phyloP scores from a whole-genome alignment of 1,139 yeast genomes.

The Debaryomyces psychrophilus region DNA sequence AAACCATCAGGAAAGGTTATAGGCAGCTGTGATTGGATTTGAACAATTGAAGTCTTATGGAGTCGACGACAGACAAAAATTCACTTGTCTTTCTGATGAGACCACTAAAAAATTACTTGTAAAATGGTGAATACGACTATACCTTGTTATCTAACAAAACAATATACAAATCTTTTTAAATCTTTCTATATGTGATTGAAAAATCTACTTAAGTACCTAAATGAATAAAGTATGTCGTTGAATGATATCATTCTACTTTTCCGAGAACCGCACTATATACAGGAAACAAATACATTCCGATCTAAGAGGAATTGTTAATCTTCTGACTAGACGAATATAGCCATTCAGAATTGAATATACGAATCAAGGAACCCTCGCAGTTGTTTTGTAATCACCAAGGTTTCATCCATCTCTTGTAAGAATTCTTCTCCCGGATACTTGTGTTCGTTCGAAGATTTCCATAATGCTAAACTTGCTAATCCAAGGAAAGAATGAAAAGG shows the following conservation, averaged over 20 bases:
- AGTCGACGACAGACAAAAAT: not conserved
- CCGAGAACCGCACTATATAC: not conserved
- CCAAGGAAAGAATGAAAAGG: slow-evolving; percentile 70
- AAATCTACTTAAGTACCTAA: not conserved
- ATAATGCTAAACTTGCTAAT: slow-evolving; percentile 56
- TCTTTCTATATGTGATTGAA: not conserved
- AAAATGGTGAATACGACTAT: not conserved
- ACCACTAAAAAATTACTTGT: not conserved
- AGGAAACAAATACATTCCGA: not conserved
- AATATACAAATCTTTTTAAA: not conserved
- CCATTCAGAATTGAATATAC: slow-evolving; percentile 4
- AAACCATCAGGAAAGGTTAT: slow-evolving; percentile 1
- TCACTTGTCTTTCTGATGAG: not conserved
- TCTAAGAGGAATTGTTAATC: too few species aligned
- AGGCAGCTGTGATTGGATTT: not conserved
- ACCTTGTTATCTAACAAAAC: not conserved
- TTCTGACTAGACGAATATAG: not conserved
- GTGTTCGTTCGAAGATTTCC: slow-evolving; percentile 24
- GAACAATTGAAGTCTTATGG: not conserved
- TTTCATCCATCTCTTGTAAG: slow-evolving; percentile 29
- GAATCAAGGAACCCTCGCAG: slow-evolving; percentile 23
- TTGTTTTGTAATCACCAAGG: slow-evolving; percentile 28
- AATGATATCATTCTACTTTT: not conserved
- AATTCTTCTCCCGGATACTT: slow-evolving; percentile 17
- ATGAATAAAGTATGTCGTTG: not conserved